Evolutionary conservation across 176 grass and related monocot genomes (phyloP), one percentile per base, ranked within the genome.

Genomic region (Tillandsia fasciculata): DNA sequence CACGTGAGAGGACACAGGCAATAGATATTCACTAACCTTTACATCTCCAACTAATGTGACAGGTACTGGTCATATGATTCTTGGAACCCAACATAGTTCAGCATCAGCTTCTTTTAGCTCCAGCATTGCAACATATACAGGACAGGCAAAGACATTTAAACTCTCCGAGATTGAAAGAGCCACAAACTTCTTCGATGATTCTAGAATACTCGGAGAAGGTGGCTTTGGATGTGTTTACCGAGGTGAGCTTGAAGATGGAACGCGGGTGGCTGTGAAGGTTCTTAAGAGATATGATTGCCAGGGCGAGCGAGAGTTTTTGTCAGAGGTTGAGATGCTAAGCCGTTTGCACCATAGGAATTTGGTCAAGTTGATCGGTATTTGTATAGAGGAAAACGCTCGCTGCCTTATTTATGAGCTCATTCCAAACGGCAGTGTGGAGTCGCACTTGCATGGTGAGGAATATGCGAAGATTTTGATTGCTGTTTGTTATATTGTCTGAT

Each of bases 331-430:
- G 70, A 99, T 99, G 90, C 85, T 99, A 75, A 86, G 90, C 66
- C 87, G 94, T 13, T 86, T 99, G 87, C 94, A 99, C 77, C 94
- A 99, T 67, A 67, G 94, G 53, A 99, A 99, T 79, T 82, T 99
- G 78, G 94, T 99, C 29, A 99, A 90, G 82, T 71, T 99, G 80
- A 87, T 93, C 52, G 90, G 90, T 49, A 99, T 99, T 74, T 99
- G 94, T 9, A 69, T 82, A 3, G 94, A 99, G 77, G 94, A 99
- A 74, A 77, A 93, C 54, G 85, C 78, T 2, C 76, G 82, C 10
- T 99, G 94, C 79, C 87, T 99, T 10, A 78, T 99, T 8, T 99
- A 99, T 65, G 94, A 99, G 77, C 84, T 99, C 66, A 92, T 99
- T 78, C 82, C 90, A n/a, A 93, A 99, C 78, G 90, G 94, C 51